Conservation (phyloP, 2,329 filamentous ascomycete species). For the Aspergillus melleus region DNA sequence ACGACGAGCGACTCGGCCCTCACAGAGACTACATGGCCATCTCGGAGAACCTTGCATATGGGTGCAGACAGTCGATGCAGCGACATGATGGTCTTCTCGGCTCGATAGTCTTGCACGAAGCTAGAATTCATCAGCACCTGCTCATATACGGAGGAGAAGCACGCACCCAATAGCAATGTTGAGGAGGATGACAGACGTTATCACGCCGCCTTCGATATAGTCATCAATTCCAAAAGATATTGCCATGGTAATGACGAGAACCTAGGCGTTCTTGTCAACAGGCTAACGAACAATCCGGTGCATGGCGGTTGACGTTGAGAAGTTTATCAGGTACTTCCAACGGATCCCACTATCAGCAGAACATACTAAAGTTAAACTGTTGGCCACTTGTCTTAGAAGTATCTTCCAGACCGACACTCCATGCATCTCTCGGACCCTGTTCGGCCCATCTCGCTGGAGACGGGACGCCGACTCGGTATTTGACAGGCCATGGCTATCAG, state of each 20-base stretch:
- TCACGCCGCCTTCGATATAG: constrained; percentile 60
- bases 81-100: constrained; percentile 61
- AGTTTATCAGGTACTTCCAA: too few relatives aligned
- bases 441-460: constrained; percentile 66
- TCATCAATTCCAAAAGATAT: constrained; percentile 57
- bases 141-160: too few relatives aligned
- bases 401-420: constrained; percentile 73
- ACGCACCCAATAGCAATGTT: constrained; percentile 56
- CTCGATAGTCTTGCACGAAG: constrained; percentile 61
- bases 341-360: background rate
- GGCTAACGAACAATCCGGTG: background rate
- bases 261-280: constrained; percentile 45
- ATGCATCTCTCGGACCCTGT: constrained; percentile 70
- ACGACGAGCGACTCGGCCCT: constrained; percentile 60
- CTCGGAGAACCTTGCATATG: constrained; percentile 56
- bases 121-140: constrained; percentile 14
- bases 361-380: constrained; percentile 68
- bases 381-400: constrained; percentile 73
- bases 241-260: constrained; percentile 73
- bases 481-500: constrained; percentile 59
- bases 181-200: constrained; percentile 58
- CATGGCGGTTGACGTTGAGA: constrained; percentile 4
- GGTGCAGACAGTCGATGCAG: constrained; percentile 58
- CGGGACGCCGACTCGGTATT: constrained; percentile 63
- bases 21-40: constrained; percentile 54